Base-by-base conservation (phyloP, 2,329 filamentous ascomycete species). In the Tolypocladium endophyticum region DNA sequence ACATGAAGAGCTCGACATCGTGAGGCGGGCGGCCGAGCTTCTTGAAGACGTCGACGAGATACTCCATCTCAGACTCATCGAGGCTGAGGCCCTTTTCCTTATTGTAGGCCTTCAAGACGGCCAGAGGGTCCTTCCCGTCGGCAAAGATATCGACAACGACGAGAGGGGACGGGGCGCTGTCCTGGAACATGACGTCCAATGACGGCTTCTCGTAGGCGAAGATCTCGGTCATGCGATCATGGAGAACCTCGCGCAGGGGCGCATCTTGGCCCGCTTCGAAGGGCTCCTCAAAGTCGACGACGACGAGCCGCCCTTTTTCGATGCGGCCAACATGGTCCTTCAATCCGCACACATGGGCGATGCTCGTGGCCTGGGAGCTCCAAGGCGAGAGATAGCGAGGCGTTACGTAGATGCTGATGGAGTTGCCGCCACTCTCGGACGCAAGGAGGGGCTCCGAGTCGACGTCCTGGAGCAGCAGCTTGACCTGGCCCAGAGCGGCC, bases 1-100 rank as follows among this genome's bases (percentile, higher is more conserved):
- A 99, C 94, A 97, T 97, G 81, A 97, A 97, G 28, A 97, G 81
- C 76, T 99, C 94, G 53, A 97, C 90, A 72, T 97, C 94, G 62
- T 92, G 87, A 1, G 90, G 90, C 56, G 83, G 78, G 43, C 86
- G 78, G 63, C 85, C 83, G 23, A 72, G 69, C 55, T 66, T 66
- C 58, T 66, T 68, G 61, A 72, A 72, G 39, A 70, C 68, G 58
- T 92, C 86, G n/a, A 96, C 90, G 45, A 99, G 81, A 70, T 99
- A 97, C 61, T 96, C 87, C 72, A 97, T 95, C 72, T 99, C 92
- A 11, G 87, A 87, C 60, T 86, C 81, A 72, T 97, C 93, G 61
- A 99, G 82, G 23, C 91, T 92, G 63, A 99, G 81, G 2, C 94
- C 94, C 61, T 91, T 84, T 65, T 87, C 81, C 66, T 86, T 85